Conservation (phyloP, 169 alveolate genomes). For the Pseudocohnilembus persalinus region DNA sequence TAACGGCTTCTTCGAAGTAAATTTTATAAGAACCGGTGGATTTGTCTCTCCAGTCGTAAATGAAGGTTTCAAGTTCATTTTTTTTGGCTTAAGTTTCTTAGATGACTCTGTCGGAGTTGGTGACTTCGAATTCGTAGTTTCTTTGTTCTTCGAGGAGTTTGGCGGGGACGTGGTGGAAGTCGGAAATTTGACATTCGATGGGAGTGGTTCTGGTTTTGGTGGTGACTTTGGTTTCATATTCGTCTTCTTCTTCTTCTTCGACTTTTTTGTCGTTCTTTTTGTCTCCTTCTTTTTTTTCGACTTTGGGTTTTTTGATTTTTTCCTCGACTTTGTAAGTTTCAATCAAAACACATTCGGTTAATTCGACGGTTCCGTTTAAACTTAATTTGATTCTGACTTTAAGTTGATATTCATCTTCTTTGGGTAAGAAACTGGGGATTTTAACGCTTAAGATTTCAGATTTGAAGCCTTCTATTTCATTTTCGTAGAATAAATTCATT, state of each 20-base stretch:
- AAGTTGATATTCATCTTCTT: slow-evolving; percentile 51
- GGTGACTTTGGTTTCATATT: slow-evolving; percentile 41
- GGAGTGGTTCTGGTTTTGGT: slow-evolving; percentile 47
- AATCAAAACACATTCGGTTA: slow-evolving; percentile 63
- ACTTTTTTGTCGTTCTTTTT: slow-evolving; percentile 21
- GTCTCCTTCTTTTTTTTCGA: slow-evolving; percentile 27
- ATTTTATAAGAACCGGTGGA: slow-evolving; percentile 42
- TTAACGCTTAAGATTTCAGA: slow-evolving; percentile 52
- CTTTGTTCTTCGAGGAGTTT: slow-evolving; percentile 33
- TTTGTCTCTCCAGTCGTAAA: slow-evolving; percentile 59
- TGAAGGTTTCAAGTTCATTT: slow-evolving; percentile 65
- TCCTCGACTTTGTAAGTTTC: slow-evolving; percentile 74
- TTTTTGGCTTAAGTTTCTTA: slow-evolving; percentile 51
- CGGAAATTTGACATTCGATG: slow-evolving; percentile 17
- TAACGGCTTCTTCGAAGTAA: slow-evolving; percentile 34
- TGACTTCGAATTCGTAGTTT: slow-evolving; percentile 41
- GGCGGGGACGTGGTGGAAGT: slow-evolving; percentile 13
- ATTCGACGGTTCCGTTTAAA: slow-evolving; percentile 57
- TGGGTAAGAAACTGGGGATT: slow-evolving; percentile 53
- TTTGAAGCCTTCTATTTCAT: slow-evolving; percentile 60
- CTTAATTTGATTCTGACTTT: slow-evolving; percentile 64
- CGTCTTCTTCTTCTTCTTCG: slow-evolving; percentile 36
- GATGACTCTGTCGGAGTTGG: slow-evolving; percentile 46
- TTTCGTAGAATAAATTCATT: slow-evolving; percentile 65
- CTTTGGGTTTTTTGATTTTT: slow-evolving; percentile 50